Evolutionary conservation across 768 basidiomycete genomes (phyloP).

Genomic region (Vararia minispora): DNA sequence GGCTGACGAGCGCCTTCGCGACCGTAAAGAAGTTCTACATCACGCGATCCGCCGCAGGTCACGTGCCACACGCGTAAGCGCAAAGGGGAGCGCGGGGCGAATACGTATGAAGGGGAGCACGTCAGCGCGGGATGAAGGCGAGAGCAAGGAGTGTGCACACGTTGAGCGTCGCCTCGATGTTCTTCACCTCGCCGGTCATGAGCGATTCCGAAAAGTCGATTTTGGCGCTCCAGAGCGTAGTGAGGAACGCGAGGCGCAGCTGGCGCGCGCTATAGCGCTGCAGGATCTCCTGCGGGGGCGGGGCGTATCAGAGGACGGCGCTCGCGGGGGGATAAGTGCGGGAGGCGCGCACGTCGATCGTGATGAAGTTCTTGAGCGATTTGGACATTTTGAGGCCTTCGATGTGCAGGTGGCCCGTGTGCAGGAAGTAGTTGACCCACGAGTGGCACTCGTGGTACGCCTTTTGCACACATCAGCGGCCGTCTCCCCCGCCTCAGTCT

Average conservation of each 20-base stretch:
- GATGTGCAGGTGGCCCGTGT: slow-evolving; percentile 97
- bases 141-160: slow-evolving; percentile 32
- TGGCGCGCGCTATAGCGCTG: slow-evolving; percentile 77
- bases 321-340: background rate
- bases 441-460: slow-evolving; percentile 85
- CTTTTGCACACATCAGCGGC: slow-evolving; percentile 28
- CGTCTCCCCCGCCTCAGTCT: slow-evolving; percentile 4
- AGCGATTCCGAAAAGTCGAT: slow-evolving; percentile 89
- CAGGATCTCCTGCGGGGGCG: slow-evolving; percentile 61
- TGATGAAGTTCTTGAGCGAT: slow-evolving; percentile 97
- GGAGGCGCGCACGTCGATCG: slow-evolving; percentile 61
- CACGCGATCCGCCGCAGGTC: background rate
- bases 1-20: slow-evolving; percentile 70
- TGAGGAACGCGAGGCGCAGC: slow-evolving; percentile 82
- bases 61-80: no score
- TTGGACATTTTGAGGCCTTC: slow-evolving; percentile 99
- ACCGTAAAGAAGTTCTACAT: slow-evolving; percentile 87
- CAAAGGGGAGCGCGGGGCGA: no score
- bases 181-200: slow-evolving; percentile 83
- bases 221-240: slow-evolving; percentile 85
- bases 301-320: slow-evolving; percentile 4
- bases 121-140: background rate
- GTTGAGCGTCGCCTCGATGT: slow-evolving; percentile 74
- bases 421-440: slow-evolving; percentile 99
- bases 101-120: background rate